phyloP scores from a whole-genome alignment of 306 rosid species.

The Psophocarpus tetragonolobus region DNA sequence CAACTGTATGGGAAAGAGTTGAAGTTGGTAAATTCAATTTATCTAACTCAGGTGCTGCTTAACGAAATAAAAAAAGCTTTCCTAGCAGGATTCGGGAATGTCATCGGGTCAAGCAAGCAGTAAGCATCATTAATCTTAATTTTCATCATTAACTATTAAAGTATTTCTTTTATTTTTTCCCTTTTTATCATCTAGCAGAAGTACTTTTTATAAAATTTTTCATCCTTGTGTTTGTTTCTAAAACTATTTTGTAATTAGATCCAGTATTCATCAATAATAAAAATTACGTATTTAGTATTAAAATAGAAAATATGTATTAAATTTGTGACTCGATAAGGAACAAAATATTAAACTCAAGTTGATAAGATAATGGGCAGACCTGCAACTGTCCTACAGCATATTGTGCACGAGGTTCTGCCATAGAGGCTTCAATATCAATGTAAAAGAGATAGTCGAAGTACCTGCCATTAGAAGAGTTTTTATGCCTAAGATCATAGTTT shows the following conservation, averaged over 20 bases:
- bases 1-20: background rate
- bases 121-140: background rate
- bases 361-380: slow-evolving; percentile 48
- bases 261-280: background rate
- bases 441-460: slow-evolving; percentile 86
- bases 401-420: slow-evolving; percentile 88
- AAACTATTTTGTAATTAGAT: background rate
- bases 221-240: background rate
- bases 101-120: background rate
- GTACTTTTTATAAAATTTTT: background rate
- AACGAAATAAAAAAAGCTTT: background rate
- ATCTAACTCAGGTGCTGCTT: no score
- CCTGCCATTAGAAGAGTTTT: slow-evolving; percentile 51
- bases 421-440: slow-evolving; percentile 87
- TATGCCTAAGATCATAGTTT: slow-evolving; percentile 6
- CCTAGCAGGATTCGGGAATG: background rate
- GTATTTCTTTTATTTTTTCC: background rate
- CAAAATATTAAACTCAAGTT: background rate
- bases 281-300: background rate
- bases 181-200: background rate
- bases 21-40: background rate
- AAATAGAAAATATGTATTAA: background rate
- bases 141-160: background rate
- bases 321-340: background rate
- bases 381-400: slow-evolving; percentile 76